Percentiles rank a stretch among this genome's conserved stretches.
Conservation (phyloP, 2,329 filamentous ascomycete genomes). For the Botryotinia convoluta region DNA sequence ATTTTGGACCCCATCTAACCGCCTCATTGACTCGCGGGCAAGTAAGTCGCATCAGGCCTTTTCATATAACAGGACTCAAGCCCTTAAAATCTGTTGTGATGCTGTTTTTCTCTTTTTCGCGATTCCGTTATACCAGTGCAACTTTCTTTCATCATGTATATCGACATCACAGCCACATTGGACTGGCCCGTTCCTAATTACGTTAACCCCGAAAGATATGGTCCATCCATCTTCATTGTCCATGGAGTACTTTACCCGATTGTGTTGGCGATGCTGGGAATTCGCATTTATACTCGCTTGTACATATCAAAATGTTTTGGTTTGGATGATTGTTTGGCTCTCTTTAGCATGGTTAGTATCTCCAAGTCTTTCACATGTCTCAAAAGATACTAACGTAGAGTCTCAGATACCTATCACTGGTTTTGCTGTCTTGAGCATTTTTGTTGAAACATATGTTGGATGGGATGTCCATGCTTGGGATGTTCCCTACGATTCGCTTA, state of each 20-base stretch:
- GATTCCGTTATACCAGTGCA: not conserved
- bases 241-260: not conserved
- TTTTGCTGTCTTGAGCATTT: not conserved
- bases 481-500: not conserved
- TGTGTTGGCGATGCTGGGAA: not conserved
- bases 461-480: constrained; percentile 5
- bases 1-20: not conserved
- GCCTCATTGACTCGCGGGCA: too few relatives aligned
- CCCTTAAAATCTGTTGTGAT: not conserved
- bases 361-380: not conserved
- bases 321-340: not conserved
- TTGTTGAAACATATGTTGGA: not conserved
- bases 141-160: not conserved
- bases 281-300: not conserved
- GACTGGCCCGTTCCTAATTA: not conserved
- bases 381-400: not conserved
- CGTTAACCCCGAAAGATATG: not conserved
- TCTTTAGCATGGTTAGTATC: not conserved
- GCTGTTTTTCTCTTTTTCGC: not conserved
- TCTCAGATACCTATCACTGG: not conserved
- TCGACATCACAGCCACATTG: too few relatives aligned
- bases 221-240: not conserved
- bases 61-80: not conserved
- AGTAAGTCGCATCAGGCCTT: not conserved
- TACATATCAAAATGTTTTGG: not conserved